Evolutionary conservation across 257 asterid genomes (phyloP), one percentile per base, ranked within the genome.

Genomic region (Nicotiana undulata): DNA sequence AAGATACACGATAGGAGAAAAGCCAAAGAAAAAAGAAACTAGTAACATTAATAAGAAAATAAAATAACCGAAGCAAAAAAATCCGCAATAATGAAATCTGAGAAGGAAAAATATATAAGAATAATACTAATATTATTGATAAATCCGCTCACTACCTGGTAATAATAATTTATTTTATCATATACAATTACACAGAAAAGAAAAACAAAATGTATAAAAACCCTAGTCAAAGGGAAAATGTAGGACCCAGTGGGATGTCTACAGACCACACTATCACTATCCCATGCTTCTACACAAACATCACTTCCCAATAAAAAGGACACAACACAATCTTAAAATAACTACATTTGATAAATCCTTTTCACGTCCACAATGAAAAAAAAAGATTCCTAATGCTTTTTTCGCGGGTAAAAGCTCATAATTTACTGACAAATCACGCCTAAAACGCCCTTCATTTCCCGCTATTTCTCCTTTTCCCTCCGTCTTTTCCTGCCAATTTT

Each of bases 331-430:
- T 72, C 13, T 72, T 72, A 72, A 70, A 22, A 40, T 9, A 72
- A 72, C 59, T 6, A 22, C 0, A 72, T 44, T 72, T 72, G 26
- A 46, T 46, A 72, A 72, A 22, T 83, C 59, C 68, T 37, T 65
- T 70, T 85, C 79, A 80, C 85, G 83, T 85, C 86, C 88, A 76
- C 78, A 16, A 80, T 79, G 84, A 37, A 37, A 9, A 15, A 0
- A 11, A 67, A 68, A 68, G 76, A 68, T 68, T 68, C 56, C 76
- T 68, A 37, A 68, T 37, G n/a, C 51, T 24, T 26, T 46, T 70
- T 72, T 72, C 20, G 37, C 60, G 58, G 76, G 11, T 44, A 37
- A 67, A 67, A 10, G 5, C 11, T 67, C 76, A 1, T 9, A 6
- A 32, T 68, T 68, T 68, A 20, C 20, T 40, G 56, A 60, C 31